phyloP scores from a whole-genome alignment of 2,329 filamentous ascomycete species.

The Fusarium sterilihyphosum region DNA sequence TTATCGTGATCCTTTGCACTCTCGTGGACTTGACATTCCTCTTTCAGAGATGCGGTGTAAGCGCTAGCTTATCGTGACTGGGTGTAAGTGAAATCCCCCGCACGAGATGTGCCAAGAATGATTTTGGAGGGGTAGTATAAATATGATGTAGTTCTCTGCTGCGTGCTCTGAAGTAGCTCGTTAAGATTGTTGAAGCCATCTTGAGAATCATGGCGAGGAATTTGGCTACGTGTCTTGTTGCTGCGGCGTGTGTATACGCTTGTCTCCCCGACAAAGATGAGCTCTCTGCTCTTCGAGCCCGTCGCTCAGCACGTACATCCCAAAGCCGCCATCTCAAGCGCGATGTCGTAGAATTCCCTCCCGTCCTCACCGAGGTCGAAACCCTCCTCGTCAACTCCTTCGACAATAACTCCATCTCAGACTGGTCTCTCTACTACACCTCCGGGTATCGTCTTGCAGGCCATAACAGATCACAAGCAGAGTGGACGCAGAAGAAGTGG shows the following conservation, averaged over 20 bases:
- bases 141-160: neutral
- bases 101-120: neutral
- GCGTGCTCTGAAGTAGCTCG: fast-evolving
- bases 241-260: conserved; percentile 28
- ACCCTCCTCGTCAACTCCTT: conserved; percentile 23
- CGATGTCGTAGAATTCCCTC: conserved; percentile 3
- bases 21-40: conserved; percentile 20
- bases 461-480: conserved; percentile 26
- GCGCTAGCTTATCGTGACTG: conserved; percentile 13
- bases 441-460: conserved; percentile 33
- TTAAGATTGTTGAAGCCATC: neutral
- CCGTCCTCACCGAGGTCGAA: conserved; percentile 10
- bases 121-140: neutral
- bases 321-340: conserved; percentile 15
- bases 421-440: conserved; percentile 36
- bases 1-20: conserved; percentile 20
- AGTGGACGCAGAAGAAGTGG: conserved; percentile 36
- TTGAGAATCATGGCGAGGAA: conserved; percentile 11
- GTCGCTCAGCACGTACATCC: neutral
- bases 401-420: conserved; percentile 22
- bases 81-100: conserved; percentile 5
- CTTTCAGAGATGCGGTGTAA: conserved; percentile 30
- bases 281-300: conserved; percentile 3
- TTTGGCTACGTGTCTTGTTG: conserved; percentile 14
- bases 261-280: conserved; percentile 29